These are phyloP conservation scores for Huiozyma sinensis DNA, from an alignment of 805 yeast genomes.

Conservation along the genomic window DNA sequence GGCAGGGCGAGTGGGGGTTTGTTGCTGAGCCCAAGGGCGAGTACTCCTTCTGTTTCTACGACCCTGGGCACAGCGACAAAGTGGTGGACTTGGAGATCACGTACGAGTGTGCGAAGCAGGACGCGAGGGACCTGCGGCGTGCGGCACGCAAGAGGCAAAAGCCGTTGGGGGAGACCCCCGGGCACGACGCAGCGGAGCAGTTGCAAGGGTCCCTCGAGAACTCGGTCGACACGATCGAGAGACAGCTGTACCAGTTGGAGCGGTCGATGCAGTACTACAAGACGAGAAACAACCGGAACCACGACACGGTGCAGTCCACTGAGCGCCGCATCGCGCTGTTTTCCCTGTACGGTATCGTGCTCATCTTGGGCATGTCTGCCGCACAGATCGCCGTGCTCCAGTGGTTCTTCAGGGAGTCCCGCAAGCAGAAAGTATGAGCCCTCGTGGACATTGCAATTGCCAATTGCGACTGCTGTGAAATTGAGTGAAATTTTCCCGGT, in stretches of 20 bases:
- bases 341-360: slow-evolving; percentile 51
- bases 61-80: slow-evolving; percentile 75
- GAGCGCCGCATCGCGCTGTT: slow-evolving; percentile 53
- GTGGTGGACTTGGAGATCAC: slow-evolving; percentile 73
- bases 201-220: slow-evolving; percentile 19
- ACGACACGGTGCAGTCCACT: slow-evolving; percentile 60
- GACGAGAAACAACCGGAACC: slow-evolving; percentile 85
- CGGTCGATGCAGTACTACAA: slow-evolving; percentile 69
- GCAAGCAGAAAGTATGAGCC: slow-evolving; percentile 49
- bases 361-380: slow-evolving; percentile 60
- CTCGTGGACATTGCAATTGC: neutral
- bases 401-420: slow-evolving; percentile 58
- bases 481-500: no score
- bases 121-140: slow-evolving; percentile 34
- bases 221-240: slow-evolving; percentile 48
- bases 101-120: slow-evolving; percentile 8
- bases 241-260: slow-evolving; percentile 45
- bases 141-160: slow-evolving; percentile 14
- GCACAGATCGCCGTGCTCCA: slow-evolving; percentile 61
- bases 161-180: slow-evolving; percentile 9
- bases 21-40: slow-evolving; percentile 61
- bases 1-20: slow-evolving; percentile 74
- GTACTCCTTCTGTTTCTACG: slow-evolving; percentile 77
- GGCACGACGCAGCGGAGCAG: slow-evolving; percentile 8
- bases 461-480: neutral